Evolutionary conservation across 805 yeast species (phyloP).

Genomic region (Starmerella khaoyaiensis): DNA sequence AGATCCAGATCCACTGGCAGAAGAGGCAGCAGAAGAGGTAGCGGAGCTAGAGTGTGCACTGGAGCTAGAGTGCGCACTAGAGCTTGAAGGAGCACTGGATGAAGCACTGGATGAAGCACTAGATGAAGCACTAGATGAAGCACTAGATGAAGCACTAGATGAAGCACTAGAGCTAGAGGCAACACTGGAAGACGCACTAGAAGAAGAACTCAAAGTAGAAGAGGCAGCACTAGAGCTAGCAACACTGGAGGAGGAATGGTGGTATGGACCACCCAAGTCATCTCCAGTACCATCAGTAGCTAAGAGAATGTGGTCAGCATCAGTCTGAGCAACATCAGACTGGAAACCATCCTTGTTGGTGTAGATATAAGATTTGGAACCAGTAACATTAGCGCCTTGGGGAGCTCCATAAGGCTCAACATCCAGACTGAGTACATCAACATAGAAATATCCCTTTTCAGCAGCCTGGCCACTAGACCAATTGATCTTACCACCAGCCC

Average conservation of each 20-base stretch:
- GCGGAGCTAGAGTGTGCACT: conserved; percentile 7
- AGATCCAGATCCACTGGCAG: conserved; percentile 6
- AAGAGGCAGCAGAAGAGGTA: conserved; percentile 4
- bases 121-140: conserved; percentile 12
- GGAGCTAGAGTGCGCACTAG: conserved; percentile 7
- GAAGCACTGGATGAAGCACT: conserved; percentile 14
- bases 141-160: conserved; percentile 10
- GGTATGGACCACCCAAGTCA: conserved; percentile 29
- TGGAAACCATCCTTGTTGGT: conserved; percentile 35
- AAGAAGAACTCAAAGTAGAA: conserved; percentile 11
- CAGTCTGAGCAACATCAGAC: conserved; percentile 45
- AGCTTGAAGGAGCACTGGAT: conserved; percentile 4
- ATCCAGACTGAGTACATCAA: conserved; percentile 44
- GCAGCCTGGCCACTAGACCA: conserved; percentile 69
- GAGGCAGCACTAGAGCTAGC: conserved; percentile 9
- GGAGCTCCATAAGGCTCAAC: conserved; percentile 70
- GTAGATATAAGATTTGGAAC: conserved; percentile 42
- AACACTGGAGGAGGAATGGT: conserved; percentile 9
- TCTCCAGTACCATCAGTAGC: conserved; percentile 53
- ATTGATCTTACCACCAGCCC: conserved; percentile 81
- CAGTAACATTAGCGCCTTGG: conserved; percentile 34
- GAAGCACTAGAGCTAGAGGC: conserved; percentile 6
- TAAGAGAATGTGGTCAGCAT: conserved; percentile 48
- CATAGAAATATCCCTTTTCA: conserved; percentile 71
- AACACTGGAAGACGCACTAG: conserved; percentile 7